Percentiles rank a stretch among this genome's conserved stretches.
Evolutionary conservation across 768 basidiomycete species (phyloP).

Genomic region (Termitomyces sp.): DNA sequence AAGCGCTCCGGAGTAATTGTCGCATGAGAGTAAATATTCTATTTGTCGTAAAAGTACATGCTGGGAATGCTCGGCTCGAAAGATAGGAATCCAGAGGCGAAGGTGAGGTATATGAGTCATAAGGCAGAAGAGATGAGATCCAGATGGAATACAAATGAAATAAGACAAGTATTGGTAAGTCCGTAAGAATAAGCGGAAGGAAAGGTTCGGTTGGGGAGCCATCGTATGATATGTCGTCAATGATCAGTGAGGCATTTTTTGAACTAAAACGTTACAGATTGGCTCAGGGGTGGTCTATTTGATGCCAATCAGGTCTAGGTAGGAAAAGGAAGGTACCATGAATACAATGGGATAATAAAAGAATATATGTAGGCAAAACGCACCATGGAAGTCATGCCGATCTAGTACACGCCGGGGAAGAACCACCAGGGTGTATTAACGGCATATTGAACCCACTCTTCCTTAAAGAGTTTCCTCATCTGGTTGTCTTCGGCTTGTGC

Average conservation of each 20-base stretch:
- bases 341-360: background rate
- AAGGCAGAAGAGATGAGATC: background rate
- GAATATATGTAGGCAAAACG: background rate
- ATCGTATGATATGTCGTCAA: slow-evolving; percentile 4
- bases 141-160: slow-evolving; percentile 2
- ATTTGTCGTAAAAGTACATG: slow-evolving; percentile 5
- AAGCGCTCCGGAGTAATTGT: background rate
- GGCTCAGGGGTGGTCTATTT: background rate
- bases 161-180: slow-evolving; percentile 1
- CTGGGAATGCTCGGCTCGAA: background rate
- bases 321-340: background rate
- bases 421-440: slow-evolving; percentile 42
- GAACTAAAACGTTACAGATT: background rate
- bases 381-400: background rate
- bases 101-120: background rate
- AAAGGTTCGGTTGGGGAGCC: background rate
- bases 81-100: background rate
- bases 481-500: slow-evolving; percentile 46
- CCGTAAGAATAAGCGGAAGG: slow-evolving; percentile 2
- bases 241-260: slow-evolving; percentile 4
- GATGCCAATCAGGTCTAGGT: background rate
- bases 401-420: slow-evolving; percentile 36
- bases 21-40: background rate
- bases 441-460: slow-evolving; percentile 45
- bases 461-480: slow-evolving; percentile 38